phyloP scores from a whole-genome alignment of 148 eudicot species.

The Fagopyrum tataricum region DNA sequence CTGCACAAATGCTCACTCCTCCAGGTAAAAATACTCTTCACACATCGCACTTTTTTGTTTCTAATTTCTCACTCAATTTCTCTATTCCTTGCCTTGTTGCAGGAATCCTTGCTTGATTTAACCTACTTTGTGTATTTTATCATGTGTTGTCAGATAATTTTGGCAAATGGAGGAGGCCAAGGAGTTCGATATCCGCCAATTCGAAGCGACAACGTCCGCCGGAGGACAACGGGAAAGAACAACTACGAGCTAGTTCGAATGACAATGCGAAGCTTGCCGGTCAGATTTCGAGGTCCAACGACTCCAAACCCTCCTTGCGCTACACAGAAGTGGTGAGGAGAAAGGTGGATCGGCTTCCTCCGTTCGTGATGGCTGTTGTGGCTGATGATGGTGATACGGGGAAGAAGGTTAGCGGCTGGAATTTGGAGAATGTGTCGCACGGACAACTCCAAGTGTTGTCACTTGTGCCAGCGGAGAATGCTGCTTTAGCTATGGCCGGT shows the following conservation, averaged over 20 bases:
- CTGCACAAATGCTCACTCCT: slow-evolving; percentile 60
- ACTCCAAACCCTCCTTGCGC: slow-evolving; percentile 26
- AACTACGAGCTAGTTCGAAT: slow-evolving; percentile 15
- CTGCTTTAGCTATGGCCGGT: slow-evolving; percentile 27
- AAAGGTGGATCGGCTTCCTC: slow-evolving; percentile 39
- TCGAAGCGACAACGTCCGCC: slow-evolving; percentile 36
- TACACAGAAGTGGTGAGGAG: slow-evolving; percentile 52
- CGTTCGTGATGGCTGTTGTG: slow-evolving; percentile 40
- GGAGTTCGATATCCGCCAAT: slow-evolving; percentile 31
- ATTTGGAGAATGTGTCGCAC: slow-evolving; percentile 61
- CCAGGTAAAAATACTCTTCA: background rate
- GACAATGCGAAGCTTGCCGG: background rate
- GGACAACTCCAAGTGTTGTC: slow-evolving; percentile 90
- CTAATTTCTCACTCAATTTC: background rate
- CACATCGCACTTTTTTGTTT: no score
- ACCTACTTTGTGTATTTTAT: background rate
- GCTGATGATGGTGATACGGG: slow-evolving; percentile 46
- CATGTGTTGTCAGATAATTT: slow-evolving; percentile 34
- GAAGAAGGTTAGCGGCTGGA: slow-evolving; percentile 16
- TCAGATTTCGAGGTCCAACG: no score
- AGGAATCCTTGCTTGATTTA: background rate
- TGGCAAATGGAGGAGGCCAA: slow-evolving; percentile 58
- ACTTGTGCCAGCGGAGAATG: slow-evolving; percentile 44
- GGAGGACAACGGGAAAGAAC: slow-evolving; percentile 26
- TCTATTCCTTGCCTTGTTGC: background rate